Base-by-base conservation (phyloP, 2,329 filamentous ascomycete genomes). In the Colletotrichum paranaense region DNA sequence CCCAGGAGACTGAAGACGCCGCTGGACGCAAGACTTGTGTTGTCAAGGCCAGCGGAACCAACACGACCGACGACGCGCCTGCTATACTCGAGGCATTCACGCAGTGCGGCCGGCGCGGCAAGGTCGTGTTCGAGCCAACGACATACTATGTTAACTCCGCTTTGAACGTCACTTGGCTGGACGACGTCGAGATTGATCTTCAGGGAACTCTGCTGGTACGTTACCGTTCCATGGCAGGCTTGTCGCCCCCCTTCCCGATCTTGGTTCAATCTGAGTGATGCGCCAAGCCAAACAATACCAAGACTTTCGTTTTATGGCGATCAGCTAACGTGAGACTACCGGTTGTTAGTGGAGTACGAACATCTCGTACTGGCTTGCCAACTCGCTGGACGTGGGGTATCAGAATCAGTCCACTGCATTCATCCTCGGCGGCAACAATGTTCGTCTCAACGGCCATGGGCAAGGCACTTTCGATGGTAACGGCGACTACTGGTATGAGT, bases 401-500 rank as follows among this genome's bases (percentile, higher is more conserved):
- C 85, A 88, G 73, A 86, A 87, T 69, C 85, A 87, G 65, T 84
- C 83, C 1, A 83, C 84, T 0, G 86, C 85, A 1, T 87, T 84
- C 81, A 75, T 84, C n/a, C 78, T 88, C 24, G 86, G 86, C 1
- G 88, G 87, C 0, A 81, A 84, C 4, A 84, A 86, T 38, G 79
- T 89, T 22, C 79, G 80, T 12, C 80, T 88, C 32, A 78, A 84
- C 12, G 86, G 86, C 12, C 78, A 84, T 68, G 86, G 85, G 2
- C 79, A 80, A 11, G 87, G 87, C 1, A 87, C 84, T 7, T 79
- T 89, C 4, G 80, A 88, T 73, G 88, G 88, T 4, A 88, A 89
- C 73, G 87, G 88, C 0, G 84, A 89, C 64, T 81, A 82, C 4
- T 90, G 88, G 88, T 89, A 89, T 74, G 79, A 84, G 49, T 85